Evolutionary conservation across 148 eudicot species (phyloP).

Genomic region (Arbutus unedo): DNA sequence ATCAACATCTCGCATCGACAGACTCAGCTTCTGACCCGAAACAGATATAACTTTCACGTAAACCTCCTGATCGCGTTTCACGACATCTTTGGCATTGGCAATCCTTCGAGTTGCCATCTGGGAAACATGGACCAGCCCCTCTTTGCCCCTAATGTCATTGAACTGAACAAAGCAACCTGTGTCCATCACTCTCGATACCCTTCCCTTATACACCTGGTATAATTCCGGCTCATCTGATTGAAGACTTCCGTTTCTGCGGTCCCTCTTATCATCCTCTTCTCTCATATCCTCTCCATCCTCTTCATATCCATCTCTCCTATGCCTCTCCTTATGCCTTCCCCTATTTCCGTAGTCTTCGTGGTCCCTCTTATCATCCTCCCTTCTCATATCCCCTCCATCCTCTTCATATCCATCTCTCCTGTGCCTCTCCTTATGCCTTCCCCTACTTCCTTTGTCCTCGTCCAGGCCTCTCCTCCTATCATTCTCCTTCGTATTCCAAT

Average conservation of each 20-base stretch:
- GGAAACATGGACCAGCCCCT: slow-evolving; percentile 84
- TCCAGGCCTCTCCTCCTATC: neutral
- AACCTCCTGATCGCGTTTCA: slow-evolving; percentile 86
- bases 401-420: slow-evolving; percentile 25
- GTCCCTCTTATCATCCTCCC: slow-evolving; percentile 16
- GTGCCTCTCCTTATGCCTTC: neutral
- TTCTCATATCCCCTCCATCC: slow-evolving; percentile 30
- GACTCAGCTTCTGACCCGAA: slow-evolving; percentile 67
- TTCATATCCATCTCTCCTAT: slow-evolving; percentile 20
- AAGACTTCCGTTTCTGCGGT: slow-evolving; percentile 19
- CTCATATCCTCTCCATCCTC: neutral
- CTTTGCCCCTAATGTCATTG: slow-evolving; percentile 62
- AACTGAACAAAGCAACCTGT: slow-evolving; percentile 83
- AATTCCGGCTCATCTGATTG: slow-evolving; percentile 52
- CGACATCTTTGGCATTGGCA: slow-evolving; percentile 64
- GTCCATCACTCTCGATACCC: slow-evolving; percentile 77
- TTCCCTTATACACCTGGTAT: slow-evolving; percentile 72
- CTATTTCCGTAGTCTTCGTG: no score
- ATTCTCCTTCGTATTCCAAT: slow-evolving; percentile 31
- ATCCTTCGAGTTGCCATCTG: slow-evolving; percentile 80
- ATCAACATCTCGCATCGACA: slow-evolving; percentile 90
- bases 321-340: neutral
- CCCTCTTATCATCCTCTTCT: slow-evolving; percentile 23
- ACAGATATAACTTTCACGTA: slow-evolving; percentile 76
- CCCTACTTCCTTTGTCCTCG: neutral